phyloP scores from a whole-genome alignment of 495 filamentous ascomycete genomes.

The Neurospora sp. region DNA sequence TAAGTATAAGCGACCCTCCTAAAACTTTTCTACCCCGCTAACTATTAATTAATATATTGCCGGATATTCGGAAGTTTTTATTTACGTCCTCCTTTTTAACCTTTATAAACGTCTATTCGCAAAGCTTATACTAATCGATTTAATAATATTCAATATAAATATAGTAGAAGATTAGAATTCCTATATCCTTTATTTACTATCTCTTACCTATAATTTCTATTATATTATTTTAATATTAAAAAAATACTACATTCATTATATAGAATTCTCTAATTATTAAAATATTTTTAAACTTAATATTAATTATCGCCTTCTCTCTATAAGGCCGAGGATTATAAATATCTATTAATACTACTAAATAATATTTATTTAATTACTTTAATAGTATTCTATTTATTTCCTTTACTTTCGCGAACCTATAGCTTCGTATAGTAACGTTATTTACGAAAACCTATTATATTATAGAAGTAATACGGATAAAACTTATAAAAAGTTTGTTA shows the following conservation, averaged over 20 bases:
- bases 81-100: slow-evolving; percentile 20
- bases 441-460: too few relatives aligned
- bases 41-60: slow-evolving; percentile 14
- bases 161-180: slow-evolving; percentile 32
- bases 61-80: neutral
- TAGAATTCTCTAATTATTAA: slow-evolving; percentile 30
- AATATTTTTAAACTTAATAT: too few relatives aligned
- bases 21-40: slow-evolving; percentile 30
- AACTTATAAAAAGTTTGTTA: too few relatives aligned
- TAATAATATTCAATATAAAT: slow-evolving; percentile 16
- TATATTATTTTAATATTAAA: slow-evolving; percentile 18
- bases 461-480: too few relatives aligned
- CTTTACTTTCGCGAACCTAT: too few relatives aligned
- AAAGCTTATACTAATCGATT: slow-evolving; percentile 6
- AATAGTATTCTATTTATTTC: too few relatives aligned
- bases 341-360: too few relatives aligned
- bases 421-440: too few relatives aligned
- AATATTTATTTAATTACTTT: too few relatives aligned
- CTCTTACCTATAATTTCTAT: neutral
- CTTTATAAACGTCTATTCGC: slow-evolving; percentile 22
- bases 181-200: slow-evolving; percentile 12
- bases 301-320: too few relatives aligned
- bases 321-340: too few relatives aligned
- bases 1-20: slow-evolving; percentile 27
- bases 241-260: slow-evolving; percentile 45